Base-by-base conservation (phyloP, 176 grass and related monocot species). In the Triticum urartu region DNA sequence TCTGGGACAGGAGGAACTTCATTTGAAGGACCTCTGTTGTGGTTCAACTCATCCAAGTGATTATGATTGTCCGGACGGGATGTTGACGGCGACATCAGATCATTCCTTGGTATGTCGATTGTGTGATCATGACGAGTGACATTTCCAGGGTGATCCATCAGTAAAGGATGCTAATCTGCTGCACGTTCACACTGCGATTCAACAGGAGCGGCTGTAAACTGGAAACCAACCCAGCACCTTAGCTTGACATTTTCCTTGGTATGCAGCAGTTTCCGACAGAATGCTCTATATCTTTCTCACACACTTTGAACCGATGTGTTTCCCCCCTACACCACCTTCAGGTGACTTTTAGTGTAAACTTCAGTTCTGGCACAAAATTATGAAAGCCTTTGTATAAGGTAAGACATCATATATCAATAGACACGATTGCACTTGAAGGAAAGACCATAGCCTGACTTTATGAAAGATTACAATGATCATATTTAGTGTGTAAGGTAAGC, bases 41-140 rank as follows among this genome's bases (percentile, higher is more conserved):
- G 39, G 35, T 84, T 75, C 35, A 80, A 68, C 45, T 85, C 79
- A 65, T 85, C 80, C 48, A 54, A 86, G 68, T 69, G 45, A 43
- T 43, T 60, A 39, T 67, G 77, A 59, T 61, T 86, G 36, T 84
- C 61, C 59, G 59, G 78, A 60, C 80, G 68, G 70, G 88, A 90
- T 71, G 59, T 77, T 80, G 93, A 98, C 47, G 86, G 43, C 63
- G 86, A 89, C 4, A 74, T 83, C 77, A 77, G 85, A 95, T 88
- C 90, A 79, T 82, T 82, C 70, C 81, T 89, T 80, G 89, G 87
- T 89, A 98, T 93, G 84, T 93, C 86, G 64, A 98, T 95, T 73
- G 85, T 88, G 87, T 95, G 91, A 36, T 95, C 91, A 63, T 28
- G 79, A 6, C 60, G 74, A 86, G 75, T 83, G 76, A 54, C 74